A percentile compares a stretch with the other conserved stretches of the same genome.
phyloP scores from a whole-genome alignment of 225 moss, liverwort and hornwort species.

The Straminergon stramineum region DNA sequence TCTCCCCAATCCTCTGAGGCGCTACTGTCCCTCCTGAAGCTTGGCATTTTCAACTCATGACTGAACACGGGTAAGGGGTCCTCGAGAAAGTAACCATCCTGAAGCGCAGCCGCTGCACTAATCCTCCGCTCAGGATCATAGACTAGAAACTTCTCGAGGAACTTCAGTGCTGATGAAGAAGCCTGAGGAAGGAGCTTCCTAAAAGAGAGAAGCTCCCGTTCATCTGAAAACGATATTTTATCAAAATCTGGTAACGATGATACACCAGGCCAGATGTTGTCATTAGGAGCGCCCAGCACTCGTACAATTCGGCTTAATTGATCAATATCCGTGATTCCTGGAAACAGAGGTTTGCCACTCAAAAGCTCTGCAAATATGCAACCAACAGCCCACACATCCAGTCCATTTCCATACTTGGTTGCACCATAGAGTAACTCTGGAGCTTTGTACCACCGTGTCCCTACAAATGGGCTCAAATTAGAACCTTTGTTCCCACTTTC shows the following conservation, averaged over 20 bases:
- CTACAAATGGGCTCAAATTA: slow-evolving; percentile 77
- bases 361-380: slow-evolving; percentile 90
- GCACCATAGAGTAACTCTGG: slow-evolving; percentile 95
- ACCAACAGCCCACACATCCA: slow-evolving; percentile 88
- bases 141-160: slow-evolving; percentile 70
- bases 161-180: slow-evolving; percentile 43
- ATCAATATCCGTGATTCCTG: slow-evolving; percentile 85
- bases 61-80: slow-evolving; percentile 54
- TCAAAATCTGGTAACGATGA: slow-evolving; percentile 80
- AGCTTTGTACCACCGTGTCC: slow-evolving; percentile 96
- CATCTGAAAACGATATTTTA: slow-evolving; percentile 80
- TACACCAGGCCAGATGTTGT: slow-evolving; percentile 65
- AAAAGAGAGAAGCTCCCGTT: slow-evolving; percentile 54
- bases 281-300: slow-evolving; percentile 70
- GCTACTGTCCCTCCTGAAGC: slow-evolving; percentile 50
- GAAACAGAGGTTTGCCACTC: slow-evolving; percentile 75
- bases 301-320: slow-evolving; percentile 90
- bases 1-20: slow-evolving; percentile 82
- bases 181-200: slow-evolving; percentile 47
- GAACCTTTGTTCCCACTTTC: slow-evolving; percentile 50
- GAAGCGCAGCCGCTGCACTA: slow-evolving; percentile 53
- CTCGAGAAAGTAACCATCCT: slow-evolving; percentile 62
- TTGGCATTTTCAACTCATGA: slow-evolving; percentile 56
- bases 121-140: slow-evolving; percentile 66
- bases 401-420: slow-evolving; percentile 67